Evolutionary conservation across 2,329 filamentous ascomycete species (phyloP).

Genomic region (Fusarium papillatum): DNA sequence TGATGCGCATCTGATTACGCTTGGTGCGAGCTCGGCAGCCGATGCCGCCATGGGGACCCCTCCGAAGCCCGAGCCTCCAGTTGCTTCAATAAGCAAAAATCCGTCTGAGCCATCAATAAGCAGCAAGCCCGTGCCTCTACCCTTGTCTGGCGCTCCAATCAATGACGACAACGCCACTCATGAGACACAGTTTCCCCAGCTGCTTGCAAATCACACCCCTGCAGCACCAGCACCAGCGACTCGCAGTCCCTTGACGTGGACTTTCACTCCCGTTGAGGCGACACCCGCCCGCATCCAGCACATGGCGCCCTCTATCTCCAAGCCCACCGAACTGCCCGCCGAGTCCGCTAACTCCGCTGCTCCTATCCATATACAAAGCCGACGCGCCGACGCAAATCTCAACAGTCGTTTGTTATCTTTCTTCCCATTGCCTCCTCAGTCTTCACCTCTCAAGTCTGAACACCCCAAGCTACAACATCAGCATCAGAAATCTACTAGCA

Average conservation of each 20-base stretch:
- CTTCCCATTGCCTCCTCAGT: conserved; percentile 17
- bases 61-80: conserved; percentile 32
- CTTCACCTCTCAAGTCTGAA: conserved; percentile 19
- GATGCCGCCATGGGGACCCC: conserved; percentile 30
- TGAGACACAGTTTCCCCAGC: conserved; percentile 36
- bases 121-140: conserved; percentile 30
- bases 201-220: conserved; percentile 29
- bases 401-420: conserved; percentile 25
- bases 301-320: conserved; percentile 35
- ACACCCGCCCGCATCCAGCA: conserved; percentile 23
- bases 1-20: conserved; percentile 25
- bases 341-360: conserved; percentile 36
- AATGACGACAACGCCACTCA: conserved; percentile 28
- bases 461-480: conserved; percentile 4
- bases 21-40: conserved; percentile 39
- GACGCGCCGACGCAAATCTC: conserved; percentile 30
- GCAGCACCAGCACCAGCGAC: background rate
- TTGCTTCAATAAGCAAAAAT: conserved; percentile 36
- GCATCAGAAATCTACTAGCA: background rate
- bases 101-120: conserved; percentile 31
- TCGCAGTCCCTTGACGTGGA: conserved; percentile 27
- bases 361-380: conserved; percentile 35
- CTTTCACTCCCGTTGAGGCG: conserved; percentile 23
- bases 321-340: conserved; percentile 20
- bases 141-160: conserved; percentile 44